phyloP scores from a whole-genome alignment of 192 early-diverging fungal genomes.

The Diversispora epigaea region DNA sequence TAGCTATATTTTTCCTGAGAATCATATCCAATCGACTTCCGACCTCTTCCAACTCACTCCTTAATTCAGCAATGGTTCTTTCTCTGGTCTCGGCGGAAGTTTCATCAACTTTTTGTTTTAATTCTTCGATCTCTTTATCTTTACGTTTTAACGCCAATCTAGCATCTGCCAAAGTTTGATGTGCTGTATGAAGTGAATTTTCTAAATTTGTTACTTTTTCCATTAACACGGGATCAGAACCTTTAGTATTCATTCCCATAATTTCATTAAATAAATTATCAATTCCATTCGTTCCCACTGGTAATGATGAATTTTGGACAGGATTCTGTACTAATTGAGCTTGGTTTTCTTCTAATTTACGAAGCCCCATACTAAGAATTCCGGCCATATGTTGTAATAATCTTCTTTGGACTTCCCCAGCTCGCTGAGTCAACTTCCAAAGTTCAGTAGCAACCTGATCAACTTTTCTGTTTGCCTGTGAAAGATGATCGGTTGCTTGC shows the following conservation, averaged over 20 bases:
- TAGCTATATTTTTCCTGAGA: slow-evolving; percentile 32
- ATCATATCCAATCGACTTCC: slow-evolving; percentile 35
- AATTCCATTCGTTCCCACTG: slow-evolving; percentile 4
- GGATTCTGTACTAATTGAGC: not conserved
- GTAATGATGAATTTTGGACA: too few relatives aligned
- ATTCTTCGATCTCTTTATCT: slow-evolving; percentile 32
- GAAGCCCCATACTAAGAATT: slow-evolving; percentile 48
- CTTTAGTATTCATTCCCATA: slow-evolving; percentile 19
- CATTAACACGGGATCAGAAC: not conserved
- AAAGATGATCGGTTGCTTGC: slow-evolving; percentile 53
- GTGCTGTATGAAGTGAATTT: slow-evolving; percentile 13
- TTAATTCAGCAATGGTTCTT: slow-evolving; percentile 31
- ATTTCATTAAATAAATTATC: slow-evolving; percentile 31
- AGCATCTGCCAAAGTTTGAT: slow-evolving; percentile 25
- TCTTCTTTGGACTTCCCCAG: slow-evolving; percentile 44
- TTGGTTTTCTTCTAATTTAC: slow-evolving; percentile 43
- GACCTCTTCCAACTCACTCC: slow-evolving; percentile 40
- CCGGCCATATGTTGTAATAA: slow-evolving; percentile 58
- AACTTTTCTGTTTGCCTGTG: slow-evolving; percentile 53
- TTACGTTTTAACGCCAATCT: slow-evolving; percentile 24
- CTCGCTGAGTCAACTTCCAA: slow-evolving; percentile 49
- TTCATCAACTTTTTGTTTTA: slow-evolving; percentile 30
- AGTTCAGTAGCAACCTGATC: slow-evolving; percentile 51
- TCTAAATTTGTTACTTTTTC: slow-evolving; percentile 28
- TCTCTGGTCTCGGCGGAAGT: slow-evolving; percentile 26